Base-by-base conservation (phyloP, 1,139 yeast genomes). In the Sugiyamaella neomexicana region DNA sequence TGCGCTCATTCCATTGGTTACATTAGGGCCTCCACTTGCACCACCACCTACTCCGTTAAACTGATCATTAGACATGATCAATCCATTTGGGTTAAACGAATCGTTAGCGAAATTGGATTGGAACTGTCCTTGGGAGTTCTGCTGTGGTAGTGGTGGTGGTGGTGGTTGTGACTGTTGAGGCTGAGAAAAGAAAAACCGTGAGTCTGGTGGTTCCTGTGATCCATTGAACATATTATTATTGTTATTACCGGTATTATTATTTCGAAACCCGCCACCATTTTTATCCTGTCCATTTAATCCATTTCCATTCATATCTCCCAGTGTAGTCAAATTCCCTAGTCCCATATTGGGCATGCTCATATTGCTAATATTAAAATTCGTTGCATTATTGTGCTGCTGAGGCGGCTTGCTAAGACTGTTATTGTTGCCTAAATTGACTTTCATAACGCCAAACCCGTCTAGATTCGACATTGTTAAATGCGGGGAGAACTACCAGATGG, bases 371-470 rank as follows among this genome's bases (percentile, higher is more conserved):
- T 46, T 46, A 38, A 47, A 47, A 43, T 47, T 47, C 25, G 27
- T 39, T 29, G 29, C 32, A 45, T 45, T 45, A 36, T 15, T 20
- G 15, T 15, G 39, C 27, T 37, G 43, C 27, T 37, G 43, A 13
- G 34, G 43, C 5, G 50, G 16, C 39, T 40, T 47, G 15, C 9
- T 27, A 15, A 29, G 42, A 31, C 16, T 20, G 46, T 51, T 45
- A 39, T 32, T 46, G 46, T 46, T 51, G 43, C 46, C 50, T 20
- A 55, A 39, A 36, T 53, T 55, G 47, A 54, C 55, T 41, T 56
- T 56, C 56, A 56, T 55, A 12, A 55, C 47, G n/a, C 59, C 59
- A 27, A 56, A 56, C 25, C 58, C 58, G 46, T 56, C 59, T n/a
- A 50, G 54, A 48, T 42, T 46, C 17, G 56, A 46, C 54, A 54